These are phyloP conservation scores for Tulasnella calospora DNA, from an alignment of 768 basidiomycete species.

Conservation along the genomic window DNA sequence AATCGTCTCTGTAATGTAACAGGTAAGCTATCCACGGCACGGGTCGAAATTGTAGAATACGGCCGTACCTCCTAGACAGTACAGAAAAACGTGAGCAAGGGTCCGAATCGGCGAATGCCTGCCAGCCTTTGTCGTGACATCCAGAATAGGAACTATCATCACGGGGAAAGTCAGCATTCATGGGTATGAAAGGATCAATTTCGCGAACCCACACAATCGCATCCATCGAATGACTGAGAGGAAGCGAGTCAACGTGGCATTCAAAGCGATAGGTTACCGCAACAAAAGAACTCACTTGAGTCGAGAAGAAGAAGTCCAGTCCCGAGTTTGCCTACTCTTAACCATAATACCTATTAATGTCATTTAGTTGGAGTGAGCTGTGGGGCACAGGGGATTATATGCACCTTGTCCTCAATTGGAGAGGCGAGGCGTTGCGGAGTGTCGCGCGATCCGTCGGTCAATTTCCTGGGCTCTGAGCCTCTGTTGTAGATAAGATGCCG, in stretches of 20 bases:
- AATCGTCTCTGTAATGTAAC: slow-evolving; percentile 52
- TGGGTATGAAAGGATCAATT: too few relatives aligned
- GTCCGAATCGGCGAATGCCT: neutral
- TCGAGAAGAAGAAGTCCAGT: neutral
- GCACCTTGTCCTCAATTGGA: neutral
- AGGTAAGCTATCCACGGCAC: neutral
- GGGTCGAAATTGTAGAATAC: neutral
- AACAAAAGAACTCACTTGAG: neutral
- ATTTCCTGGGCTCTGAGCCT: slow-evolving; percentile 56
- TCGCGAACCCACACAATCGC: neutral
- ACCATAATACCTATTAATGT: neutral
- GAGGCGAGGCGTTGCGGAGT: neutral
- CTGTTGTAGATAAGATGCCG: slow-evolving; percentile 78
- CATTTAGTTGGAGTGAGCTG: neutral
- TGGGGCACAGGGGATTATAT: too few relatives aligned
- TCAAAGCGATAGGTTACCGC: neutral
- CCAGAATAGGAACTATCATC: neutral
- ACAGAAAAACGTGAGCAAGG: neutral
- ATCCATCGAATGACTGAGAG: neutral
- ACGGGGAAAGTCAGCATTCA: neutral
- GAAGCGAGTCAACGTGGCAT: neutral
- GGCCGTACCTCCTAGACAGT: neutral
- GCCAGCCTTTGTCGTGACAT: neutral
- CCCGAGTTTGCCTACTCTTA: neutral
- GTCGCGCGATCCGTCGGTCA: neutral